A percentile compares a stretch with the other conserved stretches of the same genome.
phyloP scores from a whole-genome alignment of 805 yeast genomes.

The Kodamaea laetipori region DNA sequence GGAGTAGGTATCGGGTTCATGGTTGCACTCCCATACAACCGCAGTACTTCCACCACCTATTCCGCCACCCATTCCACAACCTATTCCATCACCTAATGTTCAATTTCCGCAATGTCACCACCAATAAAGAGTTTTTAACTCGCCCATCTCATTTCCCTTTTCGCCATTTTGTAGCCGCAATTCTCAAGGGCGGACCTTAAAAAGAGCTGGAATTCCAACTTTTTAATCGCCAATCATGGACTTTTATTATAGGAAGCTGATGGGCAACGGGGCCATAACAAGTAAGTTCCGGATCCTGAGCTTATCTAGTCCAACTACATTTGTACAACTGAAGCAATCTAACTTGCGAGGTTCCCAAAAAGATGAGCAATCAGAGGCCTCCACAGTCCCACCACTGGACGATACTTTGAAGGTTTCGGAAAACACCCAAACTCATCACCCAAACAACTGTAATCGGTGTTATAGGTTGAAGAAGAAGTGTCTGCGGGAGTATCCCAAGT shows the following conservation, averaged over 20 bases:
- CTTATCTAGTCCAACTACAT: slow-evolving; percentile 9
- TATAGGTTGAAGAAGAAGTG: slow-evolving; percentile 47
- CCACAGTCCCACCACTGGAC: neutral
- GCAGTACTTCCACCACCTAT: no score
- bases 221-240: slow-evolving; percentile 26
- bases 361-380: neutral
- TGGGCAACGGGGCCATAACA: slow-evolving; percentile 43
- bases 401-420: neutral
- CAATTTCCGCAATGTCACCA: no score
- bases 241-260: slow-evolving; percentile 37
- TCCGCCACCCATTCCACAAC: no score
- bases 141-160: neutral
- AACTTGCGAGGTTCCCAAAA: slow-evolving; percentile 16
- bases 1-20: no score
- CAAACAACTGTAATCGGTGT: slow-evolving; percentile 42
- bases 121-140: no score
- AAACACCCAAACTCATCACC: slow-evolving; percentile 29
- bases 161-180: slow-evolving; percentile 6
- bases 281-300: slow-evolving; percentile 34
- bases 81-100: no score
- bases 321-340: slow-evolving; percentile 22
- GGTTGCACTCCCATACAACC: no score
- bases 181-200: slow-evolving; percentile 7
- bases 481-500: slow-evolving; percentile 39
- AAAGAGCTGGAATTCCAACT: slow-evolving; percentile 1